A percentile compares a stretch with the other conserved stretches of the same genome.
phyloP scores from a whole-genome alignment of 768 basidiomycete species.

The Termitomyces sp. region DNA sequence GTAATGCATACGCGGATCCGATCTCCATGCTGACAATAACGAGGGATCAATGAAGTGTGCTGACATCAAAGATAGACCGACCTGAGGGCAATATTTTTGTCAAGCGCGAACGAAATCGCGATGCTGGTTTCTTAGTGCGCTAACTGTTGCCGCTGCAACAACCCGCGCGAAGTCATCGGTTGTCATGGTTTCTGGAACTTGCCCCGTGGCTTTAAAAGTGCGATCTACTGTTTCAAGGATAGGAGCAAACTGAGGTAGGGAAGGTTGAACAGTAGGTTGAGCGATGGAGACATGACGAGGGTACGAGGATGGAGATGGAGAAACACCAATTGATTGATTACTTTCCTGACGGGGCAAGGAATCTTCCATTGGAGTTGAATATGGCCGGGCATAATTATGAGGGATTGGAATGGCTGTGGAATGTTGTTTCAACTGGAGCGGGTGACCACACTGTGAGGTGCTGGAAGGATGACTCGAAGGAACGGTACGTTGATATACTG shows the following conservation, averaged over 20 bases:
- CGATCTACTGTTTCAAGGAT: slow-evolving; percentile 76
- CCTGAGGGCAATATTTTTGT: slow-evolving; percentile 96
- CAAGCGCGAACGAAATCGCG: slow-evolving; percentile 94
- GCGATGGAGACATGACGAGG: slow-evolving; percentile 57
- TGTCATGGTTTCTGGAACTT: slow-evolving; percentile 63
- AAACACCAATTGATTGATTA: not conserved
- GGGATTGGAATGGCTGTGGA: slow-evolving; percentile 23
- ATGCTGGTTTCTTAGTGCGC: slow-evolving; percentile 85
- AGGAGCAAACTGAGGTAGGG: slow-evolving; percentile 44
- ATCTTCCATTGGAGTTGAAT: slow-evolving; percentile 2
- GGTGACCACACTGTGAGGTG: slow-evolving; percentile 21
- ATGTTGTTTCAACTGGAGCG: slow-evolving; percentile 44
- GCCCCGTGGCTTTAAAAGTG: slow-evolving; percentile 59
- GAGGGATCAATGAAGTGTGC: not conserved
- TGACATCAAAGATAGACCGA: slow-evolving; percentile 21
- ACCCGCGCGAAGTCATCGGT: slow-evolving; percentile 91
- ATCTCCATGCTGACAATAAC: slow-evolving; percentile 83
- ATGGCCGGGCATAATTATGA: slow-evolving; percentile 9
- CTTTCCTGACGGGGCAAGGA: slow-evolving; percentile 4
- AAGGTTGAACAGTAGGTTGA: slow-evolving; percentile 36
- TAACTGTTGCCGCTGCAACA: slow-evolving; percentile 91
- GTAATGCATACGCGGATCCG: slow-evolving; percentile 96
- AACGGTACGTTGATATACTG: slow-evolving; percentile 48
- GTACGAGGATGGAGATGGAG: slow-evolving; percentile 37
- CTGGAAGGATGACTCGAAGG: slow-evolving; percentile 18